Conservation (phyloP, 371 early-diverging fungal species). For the Chytridium lagenaria region DNA sequence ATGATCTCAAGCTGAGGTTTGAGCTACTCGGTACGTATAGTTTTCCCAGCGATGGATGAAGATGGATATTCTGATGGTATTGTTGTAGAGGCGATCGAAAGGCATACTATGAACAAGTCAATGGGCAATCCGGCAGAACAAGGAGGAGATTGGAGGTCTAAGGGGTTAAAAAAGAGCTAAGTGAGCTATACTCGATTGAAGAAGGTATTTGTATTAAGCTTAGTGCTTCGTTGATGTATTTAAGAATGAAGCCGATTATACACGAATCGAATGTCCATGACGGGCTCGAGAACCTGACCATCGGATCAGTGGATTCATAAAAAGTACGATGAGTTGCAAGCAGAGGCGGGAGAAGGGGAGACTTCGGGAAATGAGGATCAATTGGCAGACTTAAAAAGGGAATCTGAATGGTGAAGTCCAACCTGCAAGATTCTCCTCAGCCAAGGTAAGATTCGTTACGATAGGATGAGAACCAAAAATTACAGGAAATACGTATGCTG, state of each 20-base stretch:
- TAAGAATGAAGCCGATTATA: conserved; percentile 44
- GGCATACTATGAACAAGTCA: conserved; percentile 67
- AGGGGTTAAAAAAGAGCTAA: conserved; percentile 58
- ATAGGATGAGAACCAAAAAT: background rate
- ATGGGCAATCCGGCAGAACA: conserved; percentile 63
- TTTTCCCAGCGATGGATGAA: too few relatives aligned
- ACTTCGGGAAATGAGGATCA: conserved; percentile 50
- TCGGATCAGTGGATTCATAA: conserved; percentile 58
- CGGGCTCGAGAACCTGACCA: conserved; percentile 61
- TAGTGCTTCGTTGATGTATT: background rate
- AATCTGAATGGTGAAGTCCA: conserved; percentile 52
- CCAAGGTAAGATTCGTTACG: conserved; percentile 51
- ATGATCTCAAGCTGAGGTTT: conserved; percentile 64
- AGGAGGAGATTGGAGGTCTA: conserved; percentile 58
- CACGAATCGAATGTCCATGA: conserved; percentile 45
- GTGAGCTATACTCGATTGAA: conserved; percentile 57
- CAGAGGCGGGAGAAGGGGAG: conserved; percentile 55
- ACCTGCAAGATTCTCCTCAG: conserved; percentile 53
- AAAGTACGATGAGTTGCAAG: conserved; percentile 60
- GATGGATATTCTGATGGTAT: too few relatives aligned
- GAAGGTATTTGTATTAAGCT: conserved; percentile 45
- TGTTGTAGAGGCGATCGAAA: conserved; percentile 61
- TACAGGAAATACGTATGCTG: conserved; percentile 57
- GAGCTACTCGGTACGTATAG: conserved; percentile 60
- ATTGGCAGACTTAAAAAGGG: conserved; percentile 52